Percentiles rank a stretch among this genome's conserved stretches.
Evolutionary conservation across 805 yeast species (phyloP).

Genomic region (Yamadazyma laniorum): DNA sequence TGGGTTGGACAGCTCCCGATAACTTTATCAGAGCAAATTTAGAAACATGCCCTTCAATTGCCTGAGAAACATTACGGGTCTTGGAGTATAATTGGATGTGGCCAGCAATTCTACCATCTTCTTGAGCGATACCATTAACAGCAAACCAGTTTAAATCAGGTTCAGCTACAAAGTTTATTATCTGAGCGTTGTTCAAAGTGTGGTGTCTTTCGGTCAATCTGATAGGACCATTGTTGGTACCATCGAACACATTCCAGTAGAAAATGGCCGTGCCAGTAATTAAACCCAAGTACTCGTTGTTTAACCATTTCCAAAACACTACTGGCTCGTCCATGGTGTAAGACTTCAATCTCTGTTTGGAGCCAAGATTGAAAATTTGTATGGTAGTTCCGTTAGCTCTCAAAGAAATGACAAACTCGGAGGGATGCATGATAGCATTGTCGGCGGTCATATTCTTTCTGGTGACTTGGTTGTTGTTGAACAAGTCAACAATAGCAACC

Average conservation of each 20-base stretch:
- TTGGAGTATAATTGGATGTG: constrained; percentile 90
- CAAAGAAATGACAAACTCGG: constrained; percentile 82
- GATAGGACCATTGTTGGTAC: constrained; percentile 74
- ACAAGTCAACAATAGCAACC: constrained; percentile 90
- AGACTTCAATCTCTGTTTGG: constrained; percentile 87
- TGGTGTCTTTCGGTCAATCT: constrained; percentile 82
- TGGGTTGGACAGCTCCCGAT: constrained; percentile 68
- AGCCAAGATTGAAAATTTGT: constrained; percentile 86
- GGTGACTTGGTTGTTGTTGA: constrained; percentile 72
- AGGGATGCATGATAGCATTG: constrained; percentile 94
- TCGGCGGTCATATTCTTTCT: constrained; percentile 97
- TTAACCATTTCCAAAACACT: constrained; percentile 93
- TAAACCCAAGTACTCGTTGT: constrained; percentile 70
- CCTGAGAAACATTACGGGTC: constrained; percentile 89
- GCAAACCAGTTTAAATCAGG: constrained; percentile 88
- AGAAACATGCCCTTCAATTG: constrained; percentile 97
- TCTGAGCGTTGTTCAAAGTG: constrained; percentile 73
- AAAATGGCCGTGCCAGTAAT: constrained; percentile 75
- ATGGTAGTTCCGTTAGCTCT: constrained; percentile 96
- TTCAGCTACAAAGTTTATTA: constrained; percentile 86
- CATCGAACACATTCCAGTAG: constrained; percentile 82
- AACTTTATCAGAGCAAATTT: constrained; percentile 75
- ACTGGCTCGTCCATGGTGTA: constrained; percentile 85
- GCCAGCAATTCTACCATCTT: constrained; percentile 91
- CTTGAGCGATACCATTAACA: constrained; percentile 91